These are phyloP conservation scores for Macrolepiota fuliginosa DNA, from an alignment of 768 basidiomycete species.

Conservation along the genomic window DNA sequence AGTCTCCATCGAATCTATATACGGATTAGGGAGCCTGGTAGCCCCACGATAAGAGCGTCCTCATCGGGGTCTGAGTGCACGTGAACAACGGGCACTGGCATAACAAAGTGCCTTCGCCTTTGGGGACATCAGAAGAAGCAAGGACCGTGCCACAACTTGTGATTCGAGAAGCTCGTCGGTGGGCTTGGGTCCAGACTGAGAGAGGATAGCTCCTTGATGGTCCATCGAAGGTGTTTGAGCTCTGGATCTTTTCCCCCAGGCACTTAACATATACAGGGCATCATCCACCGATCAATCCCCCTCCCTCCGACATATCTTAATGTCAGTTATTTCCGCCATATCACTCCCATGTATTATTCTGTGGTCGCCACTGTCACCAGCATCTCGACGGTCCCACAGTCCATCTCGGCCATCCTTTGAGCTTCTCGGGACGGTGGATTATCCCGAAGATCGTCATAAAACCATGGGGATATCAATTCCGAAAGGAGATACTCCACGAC, in stretches of 20 bases:
- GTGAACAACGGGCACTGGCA: background rate
- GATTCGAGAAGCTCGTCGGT: conserved; percentile 37
- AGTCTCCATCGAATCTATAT: conserved; percentile 54
- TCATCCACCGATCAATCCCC: background rate
- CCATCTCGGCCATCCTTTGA: too few relatives aligned
- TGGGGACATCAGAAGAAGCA: background rate
- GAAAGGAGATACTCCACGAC: too few relatives aligned
- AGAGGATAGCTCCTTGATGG: conserved; percentile 72
- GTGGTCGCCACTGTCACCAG: too few relatives aligned
- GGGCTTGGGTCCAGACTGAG: conserved; percentile 58
- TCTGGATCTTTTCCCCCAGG: too few relatives aligned
- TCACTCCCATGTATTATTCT: too few relatives aligned
- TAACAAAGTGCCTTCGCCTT: background rate
- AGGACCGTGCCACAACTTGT: background rate
- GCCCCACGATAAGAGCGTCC: background rate
- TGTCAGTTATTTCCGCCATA: too few relatives aligned
- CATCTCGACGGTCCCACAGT: too few relatives aligned
- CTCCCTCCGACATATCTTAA: too few relatives aligned
- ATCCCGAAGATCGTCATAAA: too few relatives aligned
- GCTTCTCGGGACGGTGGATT: too few relatives aligned
- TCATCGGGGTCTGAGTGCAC: background rate
- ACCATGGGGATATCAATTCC: too few relatives aligned
- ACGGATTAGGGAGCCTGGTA: conserved; percentile 22
- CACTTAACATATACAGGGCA: conserved; percentile 65
- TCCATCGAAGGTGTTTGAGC: conserved; percentile 72